Evolutionary conservation across 2,329 filamentous ascomycete genomes (phyloP).

Genomic region (Verticillium nonalfalfae): DNA sequence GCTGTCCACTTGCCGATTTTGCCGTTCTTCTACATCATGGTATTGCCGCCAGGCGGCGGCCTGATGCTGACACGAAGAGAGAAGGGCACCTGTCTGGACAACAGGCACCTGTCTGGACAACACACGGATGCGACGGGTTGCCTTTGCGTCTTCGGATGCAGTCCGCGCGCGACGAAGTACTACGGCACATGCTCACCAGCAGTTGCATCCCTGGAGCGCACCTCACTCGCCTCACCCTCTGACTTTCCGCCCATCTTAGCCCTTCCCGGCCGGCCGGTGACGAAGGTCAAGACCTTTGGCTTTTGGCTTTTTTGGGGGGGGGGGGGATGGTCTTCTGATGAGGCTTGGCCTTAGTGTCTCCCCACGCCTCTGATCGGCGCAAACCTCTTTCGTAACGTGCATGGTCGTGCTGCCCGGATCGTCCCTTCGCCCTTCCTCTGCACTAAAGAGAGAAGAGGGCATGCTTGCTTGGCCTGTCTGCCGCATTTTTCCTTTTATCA

Average conservation of each 20-base stretch:
- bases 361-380: not conserved
- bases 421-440: not conserved
- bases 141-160: too few relatives aligned
- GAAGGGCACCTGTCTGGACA: too few relatives aligned
- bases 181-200: not conserved
- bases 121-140: too few relatives aligned
- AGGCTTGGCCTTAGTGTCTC: not conserved
- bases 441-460: not conserved
- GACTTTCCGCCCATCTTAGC: conserved; percentile 2
- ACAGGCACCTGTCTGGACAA: too few relatives aligned
- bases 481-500: not conserved
- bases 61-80: too few relatives aligned
- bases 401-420: not conserved
- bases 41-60: too few relatives aligned
- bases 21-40: too few relatives aligned
- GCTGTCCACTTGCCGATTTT: too few relatives aligned
- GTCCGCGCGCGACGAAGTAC: too few relatives aligned
- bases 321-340: not conserved
- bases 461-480: not conserved
- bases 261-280: conserved; percentile 9
- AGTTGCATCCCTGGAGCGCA: not conserved
- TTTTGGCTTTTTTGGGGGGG: conserved; percentile 1
- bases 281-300: conserved; percentile 7
- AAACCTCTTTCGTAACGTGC: not conserved
- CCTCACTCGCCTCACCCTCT: not conserved